phyloP scores from a whole-genome alignment of 2,329 filamentous ascomycete genomes.

The Talaromyces atroroseus region DNA sequence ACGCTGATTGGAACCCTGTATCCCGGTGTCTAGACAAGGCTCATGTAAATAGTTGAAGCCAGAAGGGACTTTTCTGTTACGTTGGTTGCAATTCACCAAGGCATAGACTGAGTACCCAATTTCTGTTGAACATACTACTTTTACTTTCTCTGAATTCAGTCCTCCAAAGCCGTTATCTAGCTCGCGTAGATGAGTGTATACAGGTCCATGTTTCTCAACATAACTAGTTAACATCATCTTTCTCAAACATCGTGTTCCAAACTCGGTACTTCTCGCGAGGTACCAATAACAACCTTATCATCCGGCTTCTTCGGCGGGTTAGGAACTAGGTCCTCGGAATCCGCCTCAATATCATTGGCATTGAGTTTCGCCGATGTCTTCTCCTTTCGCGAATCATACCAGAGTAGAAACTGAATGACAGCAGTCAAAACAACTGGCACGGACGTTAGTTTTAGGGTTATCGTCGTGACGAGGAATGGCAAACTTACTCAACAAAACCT shows the following conservation, averaged over 20 bases:
- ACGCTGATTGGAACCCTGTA: no score
- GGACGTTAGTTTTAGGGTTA: not conserved
- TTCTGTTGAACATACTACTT: no score
- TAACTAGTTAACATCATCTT: no score
- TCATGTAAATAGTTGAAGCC: no score
- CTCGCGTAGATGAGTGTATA: no score
- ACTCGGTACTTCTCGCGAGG: not conserved
- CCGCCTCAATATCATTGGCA: not conserved
- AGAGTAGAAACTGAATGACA: conserved; percentile 26
- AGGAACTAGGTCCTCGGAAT: not conserved
- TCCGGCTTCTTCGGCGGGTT: not conserved
- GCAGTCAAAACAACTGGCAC: conserved; percentile 22
- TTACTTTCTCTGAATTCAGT: no score
- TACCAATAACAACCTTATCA: not conserved
- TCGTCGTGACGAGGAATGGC: not conserved
- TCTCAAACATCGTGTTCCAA: not conserved
- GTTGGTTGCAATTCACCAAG: no score
- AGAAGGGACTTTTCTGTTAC: no score
- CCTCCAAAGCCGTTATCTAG: no score
- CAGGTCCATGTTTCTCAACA: no score
- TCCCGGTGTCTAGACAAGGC: no score
- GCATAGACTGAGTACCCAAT: no score
- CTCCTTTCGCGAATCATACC: not conserved
- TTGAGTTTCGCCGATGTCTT: not conserved
- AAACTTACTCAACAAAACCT: conserved; percentile 30